Conservation (phyloP, 2,329 filamentous ascomycete genomes). For the Apiospora rasikravindrae region DNA sequence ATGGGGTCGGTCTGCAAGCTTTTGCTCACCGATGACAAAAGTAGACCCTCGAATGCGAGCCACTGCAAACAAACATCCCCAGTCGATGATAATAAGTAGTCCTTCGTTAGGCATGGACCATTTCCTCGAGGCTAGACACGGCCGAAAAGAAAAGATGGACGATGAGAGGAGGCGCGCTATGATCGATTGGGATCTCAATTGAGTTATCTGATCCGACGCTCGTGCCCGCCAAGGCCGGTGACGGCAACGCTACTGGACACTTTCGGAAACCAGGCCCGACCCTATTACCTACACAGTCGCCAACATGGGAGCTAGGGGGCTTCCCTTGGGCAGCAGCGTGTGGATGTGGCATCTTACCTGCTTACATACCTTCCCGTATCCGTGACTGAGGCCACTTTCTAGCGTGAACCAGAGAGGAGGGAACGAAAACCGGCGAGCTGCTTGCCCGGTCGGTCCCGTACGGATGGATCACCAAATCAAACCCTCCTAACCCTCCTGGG, state of each 20-base stretch:
- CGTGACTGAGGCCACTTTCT: too few species aligned
- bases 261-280: background rate
- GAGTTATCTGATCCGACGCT: conserved; percentile 20
- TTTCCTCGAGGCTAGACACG: too few species aligned
- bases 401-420: background rate
- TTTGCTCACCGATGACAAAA: background rate
- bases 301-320: background rate
- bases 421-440: background rate
- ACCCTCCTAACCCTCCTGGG: background rate
- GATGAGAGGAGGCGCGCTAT: background rate
- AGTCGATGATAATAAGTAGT: background rate
- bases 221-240: conserved; percentile 17
- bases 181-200: conserved; percentile 11
- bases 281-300: conserved; percentile 2
- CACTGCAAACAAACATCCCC: background rate
- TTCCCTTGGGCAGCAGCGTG: background rate
- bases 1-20: background rate
- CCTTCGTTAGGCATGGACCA: background rate
- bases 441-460: background rate
- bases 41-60: background rate
- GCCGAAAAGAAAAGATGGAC: too few species aligned
- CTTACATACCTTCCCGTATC: too few species aligned
- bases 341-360: background rate
- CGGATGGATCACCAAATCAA: conserved; percentile 4
- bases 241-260: background rate